Percentiles rank a stretch among this genome's conserved stretches.
Conservation (phyloP, 257 asterid genomes). For the Fraxinus pennsylvanica region DNA sequence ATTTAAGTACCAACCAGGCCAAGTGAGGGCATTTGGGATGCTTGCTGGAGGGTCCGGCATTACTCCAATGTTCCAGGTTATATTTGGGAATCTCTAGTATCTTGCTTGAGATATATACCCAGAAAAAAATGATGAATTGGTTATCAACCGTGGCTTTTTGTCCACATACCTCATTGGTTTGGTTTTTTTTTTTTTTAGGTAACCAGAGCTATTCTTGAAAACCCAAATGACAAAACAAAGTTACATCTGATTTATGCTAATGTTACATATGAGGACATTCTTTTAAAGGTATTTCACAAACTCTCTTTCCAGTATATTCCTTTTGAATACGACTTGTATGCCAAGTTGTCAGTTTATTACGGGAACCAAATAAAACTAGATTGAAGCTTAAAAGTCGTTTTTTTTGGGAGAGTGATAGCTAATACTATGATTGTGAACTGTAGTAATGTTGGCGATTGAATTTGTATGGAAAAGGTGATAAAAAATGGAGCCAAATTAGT, state of each 20-base stretch:
- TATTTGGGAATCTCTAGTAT: conserved; percentile 12
- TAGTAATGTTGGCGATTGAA: background rate
- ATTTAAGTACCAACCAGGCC: conserved; percentile 63
- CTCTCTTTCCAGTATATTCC: conserved; percentile 11
- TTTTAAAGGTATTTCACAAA: conserved; percentile 63
- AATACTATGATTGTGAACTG: background rate
- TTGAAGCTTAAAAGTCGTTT: background rate
- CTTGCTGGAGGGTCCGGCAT: conserved; percentile 76
- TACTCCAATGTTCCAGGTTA: conserved; percentile 72
- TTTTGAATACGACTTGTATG: conserved; percentile 14
- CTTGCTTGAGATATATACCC: background rate
- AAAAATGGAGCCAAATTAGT: background rate
- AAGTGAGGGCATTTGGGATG: conserved; percentile 69
- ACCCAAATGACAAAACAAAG: conserved; percentile 71
- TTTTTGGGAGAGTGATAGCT: too few relatives aligned
- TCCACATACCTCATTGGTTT: background rate
- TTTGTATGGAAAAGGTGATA: too few relatives aligned
- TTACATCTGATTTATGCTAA: conserved; percentile 89
- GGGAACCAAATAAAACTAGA: background rate
- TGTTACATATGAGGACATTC: conserved; percentile 85
- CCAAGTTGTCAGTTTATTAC: conserved; percentile 8
- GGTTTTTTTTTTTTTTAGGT: conserved; percentile 54
- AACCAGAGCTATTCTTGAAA: conserved; percentile 85
- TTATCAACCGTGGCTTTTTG: background rate
- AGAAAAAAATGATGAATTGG: background rate